Base-by-base conservation (phyloP, 306 rosid genomes). In the Dryas drummondii region DNA sequence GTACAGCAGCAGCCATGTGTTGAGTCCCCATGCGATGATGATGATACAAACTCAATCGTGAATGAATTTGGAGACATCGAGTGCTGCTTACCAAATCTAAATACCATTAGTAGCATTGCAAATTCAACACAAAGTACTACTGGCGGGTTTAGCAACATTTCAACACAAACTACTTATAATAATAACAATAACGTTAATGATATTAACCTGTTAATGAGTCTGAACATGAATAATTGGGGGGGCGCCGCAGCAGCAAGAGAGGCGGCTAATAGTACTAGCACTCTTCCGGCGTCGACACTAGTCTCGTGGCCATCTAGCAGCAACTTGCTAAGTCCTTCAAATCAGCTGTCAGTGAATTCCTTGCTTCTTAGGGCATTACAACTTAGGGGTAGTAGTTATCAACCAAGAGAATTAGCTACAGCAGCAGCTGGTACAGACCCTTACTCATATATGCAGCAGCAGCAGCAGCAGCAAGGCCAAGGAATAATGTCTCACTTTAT, bases 301-400 rank as follows among this genome's bases (percentile, higher is more conserved):
- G 49, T 85, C 53, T 56, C 88, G 46, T 88, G 96, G 92, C 86
- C 91, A 68, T 45, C 89, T 32, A 32, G 37, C 37, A 32, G 37
- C 37, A 85, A 76, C 26, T 73, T 93, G 79, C 69, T 91, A 51
- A 83, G 53, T 14, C 76, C 76, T 71, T 82, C 93, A 11, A 88
- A 76, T 68, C 83, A 87, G 66, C 82, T 88, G 0, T 83, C 88
- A 0, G 68, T 90, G 66, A 90, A 94, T 79, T 90, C 97, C 37
- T 84, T 91, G 82, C 91, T 92, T 76, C 89, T 94, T 66, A 94
- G 89, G 82, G 99, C 99, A 47, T 85, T 94, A 54, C 99, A 92
- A 60, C 92, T 92, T 12, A 85, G 93, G 79, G 86, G 57, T 59
- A 71, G 42, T 70, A 72, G 59, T 76, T 83, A 84, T 72, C 91